These are phyloP conservation scores for Boehmeria nivea DNA, from an alignment of 306 rosid species.

Conservation along the genomic window DNA sequence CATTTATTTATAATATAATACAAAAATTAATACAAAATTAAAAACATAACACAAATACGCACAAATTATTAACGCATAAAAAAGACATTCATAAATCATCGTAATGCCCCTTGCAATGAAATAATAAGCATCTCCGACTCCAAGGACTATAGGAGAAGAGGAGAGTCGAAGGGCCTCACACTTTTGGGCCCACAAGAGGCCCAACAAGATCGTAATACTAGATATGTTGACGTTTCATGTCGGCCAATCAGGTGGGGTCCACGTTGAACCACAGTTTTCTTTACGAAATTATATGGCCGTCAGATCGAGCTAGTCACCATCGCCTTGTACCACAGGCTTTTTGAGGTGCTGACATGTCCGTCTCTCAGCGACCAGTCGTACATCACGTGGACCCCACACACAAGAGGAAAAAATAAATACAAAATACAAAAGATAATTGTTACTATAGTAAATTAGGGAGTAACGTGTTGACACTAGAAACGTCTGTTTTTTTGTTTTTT, in stretches of 20 bases:
- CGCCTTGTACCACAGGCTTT: constrained; percentile 1
- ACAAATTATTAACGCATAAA: too few relatives aligned
- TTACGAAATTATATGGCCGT: constrained; percentile 6
- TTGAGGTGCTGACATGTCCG: constrained; percentile 7
- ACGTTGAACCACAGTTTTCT: background rate
- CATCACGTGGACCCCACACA: background rate
- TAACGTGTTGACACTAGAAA: too few relatives aligned
- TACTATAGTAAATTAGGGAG: too few relatives aligned
- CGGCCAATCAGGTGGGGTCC: constrained; percentile 3
- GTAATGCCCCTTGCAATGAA: too few relatives aligned
- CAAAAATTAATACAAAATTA: too few relatives aligned
- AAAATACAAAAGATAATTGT: too few relatives aligned
- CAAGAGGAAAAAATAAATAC: background rate
- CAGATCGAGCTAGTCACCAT: background rate
- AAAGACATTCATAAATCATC: too few relatives aligned
- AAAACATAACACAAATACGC: too few relatives aligned
- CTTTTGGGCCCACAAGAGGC: constrained; percentile 1
- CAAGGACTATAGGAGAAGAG: background rate
- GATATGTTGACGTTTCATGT: constrained; percentile 6
- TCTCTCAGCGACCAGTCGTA: background rate
- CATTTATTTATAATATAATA: too few relatives aligned
- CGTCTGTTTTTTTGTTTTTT: too few relatives aligned
- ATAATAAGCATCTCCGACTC: too few relatives aligned
- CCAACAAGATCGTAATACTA: background rate
- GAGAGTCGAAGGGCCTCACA: background rate